A percentile compares a stretch with the other conserved stretches of the same genome.
Evolutionary conservation across 1,284 basidiomycete species (phyloP).

Genomic region (Coniferiporia weirii): DNA sequence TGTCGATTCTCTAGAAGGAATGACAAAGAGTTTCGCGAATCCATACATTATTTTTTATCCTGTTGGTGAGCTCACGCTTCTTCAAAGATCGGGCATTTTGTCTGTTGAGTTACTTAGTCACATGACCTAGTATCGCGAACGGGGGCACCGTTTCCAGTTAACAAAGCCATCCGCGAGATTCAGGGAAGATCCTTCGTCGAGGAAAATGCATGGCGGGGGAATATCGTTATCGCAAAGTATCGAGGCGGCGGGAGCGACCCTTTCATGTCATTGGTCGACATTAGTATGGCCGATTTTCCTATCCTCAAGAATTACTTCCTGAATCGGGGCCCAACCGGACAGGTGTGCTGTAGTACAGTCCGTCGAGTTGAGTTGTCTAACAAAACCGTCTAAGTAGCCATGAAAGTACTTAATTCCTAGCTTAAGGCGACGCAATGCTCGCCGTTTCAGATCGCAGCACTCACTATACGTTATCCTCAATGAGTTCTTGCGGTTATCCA

Average conservation of each 20-base stretch:
- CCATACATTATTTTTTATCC: constrained; percentile 80
- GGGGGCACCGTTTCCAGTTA: constrained; percentile 72
- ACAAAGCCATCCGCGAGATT: constrained; percentile 67
- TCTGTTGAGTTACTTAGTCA: background rate
- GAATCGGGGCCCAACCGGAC: constrained; percentile 49
- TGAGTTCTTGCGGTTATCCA: constrained; percentile 15
- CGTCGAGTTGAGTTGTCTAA: constrained; percentile 21
- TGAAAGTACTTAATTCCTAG: constrained; percentile 10
- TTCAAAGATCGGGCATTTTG: background rate
- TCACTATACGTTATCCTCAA: constrained; percentile 8
- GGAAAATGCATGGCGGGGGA: constrained; percentile 67
- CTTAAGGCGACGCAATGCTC: constrained; percentile 9
- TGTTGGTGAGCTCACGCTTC: constrained; percentile 23
- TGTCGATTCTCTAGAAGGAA: constrained; percentile 68
- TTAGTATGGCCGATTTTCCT: constrained; percentile 75
- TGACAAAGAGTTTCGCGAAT: constrained; percentile 68
- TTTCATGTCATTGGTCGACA: constrained; percentile 63
- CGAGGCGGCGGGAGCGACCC: constrained; percentile 43
- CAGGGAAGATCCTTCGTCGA: constrained; percentile 58
- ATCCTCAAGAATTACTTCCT: constrained; percentile 72
- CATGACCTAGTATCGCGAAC: constrained; percentile 49
- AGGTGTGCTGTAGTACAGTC: constrained; percentile 29
- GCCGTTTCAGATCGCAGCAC: constrained; percentile 18
- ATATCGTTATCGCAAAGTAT: constrained; percentile 72
- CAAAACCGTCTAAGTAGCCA: constrained; percentile 6